Conservation (phyloP, 495 filamentous ascomycete species). For the Aspergillus baeticus region DNA sequence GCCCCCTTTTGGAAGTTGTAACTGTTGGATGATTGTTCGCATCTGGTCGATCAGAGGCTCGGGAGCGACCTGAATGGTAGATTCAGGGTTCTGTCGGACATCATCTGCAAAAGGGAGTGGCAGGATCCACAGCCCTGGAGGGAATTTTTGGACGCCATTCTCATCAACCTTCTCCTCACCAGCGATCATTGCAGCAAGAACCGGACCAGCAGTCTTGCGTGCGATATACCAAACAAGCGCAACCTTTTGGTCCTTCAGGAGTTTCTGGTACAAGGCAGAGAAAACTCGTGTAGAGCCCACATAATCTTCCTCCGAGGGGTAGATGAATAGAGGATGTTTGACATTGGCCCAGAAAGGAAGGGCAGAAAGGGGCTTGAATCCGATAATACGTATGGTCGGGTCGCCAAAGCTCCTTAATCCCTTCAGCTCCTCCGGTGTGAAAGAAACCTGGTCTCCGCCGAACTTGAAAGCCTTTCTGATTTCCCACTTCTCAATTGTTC, state of each 20-base stretch:
- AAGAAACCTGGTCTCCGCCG: slow-evolving; percentile 84
- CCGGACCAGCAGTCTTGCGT: slow-evolving; percentile 72
- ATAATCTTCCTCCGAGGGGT: slow-evolving; percentile 86
- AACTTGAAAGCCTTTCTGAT: slow-evolving; percentile 95
- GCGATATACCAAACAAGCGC: slow-evolving; percentile 88
- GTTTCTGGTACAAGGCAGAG: slow-evolving; percentile 83
- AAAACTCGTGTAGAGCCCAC: slow-evolving; percentile 92
- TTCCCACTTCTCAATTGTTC: slow-evolving; percentile 74
- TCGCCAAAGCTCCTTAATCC: slow-evolving; percentile 74
- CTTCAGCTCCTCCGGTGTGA: slow-evolving; percentile 78
- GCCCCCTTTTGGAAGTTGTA: slow-evolving; percentile 82
- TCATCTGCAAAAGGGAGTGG: slow-evolving; percentile 92
- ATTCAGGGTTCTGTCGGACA: slow-evolving; percentile 69
- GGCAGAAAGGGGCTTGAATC: slow-evolving; percentile 80
- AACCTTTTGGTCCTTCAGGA: slow-evolving; percentile 73
- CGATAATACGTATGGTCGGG: slow-evolving; percentile 83
- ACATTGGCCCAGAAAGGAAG: slow-evolving; percentile 84
- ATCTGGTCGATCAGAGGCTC: slow-evolving; percentile 75
- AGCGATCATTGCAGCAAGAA: slow-evolving; percentile 77
- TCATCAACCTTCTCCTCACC: slow-evolving; percentile 67
- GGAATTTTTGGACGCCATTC: slow-evolving; percentile 63
- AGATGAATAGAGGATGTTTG: slow-evolving; percentile 86
- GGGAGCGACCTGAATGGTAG: slow-evolving; percentile 56
- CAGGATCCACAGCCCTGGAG: slow-evolving; percentile 86
- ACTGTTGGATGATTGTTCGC: slow-evolving; percentile 75